Evolutionary conservation across 1,284 basidiomycete genomes (phyloP).

Genomic region (Pseudozyma thailandica): DNA sequence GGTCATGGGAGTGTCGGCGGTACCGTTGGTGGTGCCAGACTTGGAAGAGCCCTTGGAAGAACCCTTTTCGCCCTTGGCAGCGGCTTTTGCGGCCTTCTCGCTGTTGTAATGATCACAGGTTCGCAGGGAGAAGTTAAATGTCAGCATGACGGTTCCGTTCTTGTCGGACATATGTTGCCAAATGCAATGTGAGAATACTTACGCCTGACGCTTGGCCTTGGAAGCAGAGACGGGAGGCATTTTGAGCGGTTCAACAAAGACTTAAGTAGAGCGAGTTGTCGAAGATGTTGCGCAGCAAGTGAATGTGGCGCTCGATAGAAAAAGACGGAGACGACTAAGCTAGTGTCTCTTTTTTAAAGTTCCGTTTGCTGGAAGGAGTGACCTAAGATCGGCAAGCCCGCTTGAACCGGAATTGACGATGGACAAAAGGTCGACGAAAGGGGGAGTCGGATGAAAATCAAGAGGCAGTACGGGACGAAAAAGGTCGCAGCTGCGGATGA

Average conservation of each 20-base stretch:
- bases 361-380: neutral
- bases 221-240: constrained; percentile 67
- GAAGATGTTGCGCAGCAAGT: constrained; percentile 13
- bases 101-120: constrained; percentile 26
- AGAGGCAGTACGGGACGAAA: constrained; percentile 24
- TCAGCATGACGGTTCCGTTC: neutral
- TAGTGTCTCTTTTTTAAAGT: constrained; percentile 2
- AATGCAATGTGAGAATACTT: constrained; percentile 24
- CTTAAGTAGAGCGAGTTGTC: neutral
- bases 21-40: constrained; percentile 52
- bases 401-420: constrained; percentile 9
- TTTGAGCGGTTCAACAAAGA: constrained; percentile 7
- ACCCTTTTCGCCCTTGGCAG: constrained; percentile 62
- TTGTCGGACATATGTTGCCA: too few relatives aligned
- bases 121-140: neutral
- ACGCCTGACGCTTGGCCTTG: constrained; percentile 68
- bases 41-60: constrained; percentile 54
- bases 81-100: constrained; percentile 67
- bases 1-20: constrained; percentile 57
- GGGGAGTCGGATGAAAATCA: neutral
- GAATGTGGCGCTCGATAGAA: constrained; percentile 15
- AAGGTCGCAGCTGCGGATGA: constrained; percentile 24
- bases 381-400: constrained; percentile 40
- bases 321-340: neutral
- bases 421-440: constrained; percentile 7